These are phyloP conservation scores for Fusarium sp. DNA, from an alignment of 2,329 filamentous ascomycete genomes.

Conservation along the genomic window DNA sequence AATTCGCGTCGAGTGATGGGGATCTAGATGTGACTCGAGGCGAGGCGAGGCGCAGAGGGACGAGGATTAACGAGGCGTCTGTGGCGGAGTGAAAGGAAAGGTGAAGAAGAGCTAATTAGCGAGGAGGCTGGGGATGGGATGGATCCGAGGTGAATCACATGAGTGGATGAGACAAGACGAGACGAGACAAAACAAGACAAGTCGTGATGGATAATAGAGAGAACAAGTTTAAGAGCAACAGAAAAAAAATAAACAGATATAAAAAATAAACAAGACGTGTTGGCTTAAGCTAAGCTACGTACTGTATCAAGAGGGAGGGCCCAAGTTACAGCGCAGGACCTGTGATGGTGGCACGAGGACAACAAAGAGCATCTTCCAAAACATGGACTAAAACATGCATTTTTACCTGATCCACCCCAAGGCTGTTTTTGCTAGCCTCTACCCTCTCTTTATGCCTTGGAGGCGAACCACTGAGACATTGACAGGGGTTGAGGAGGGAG, in stretches of 20 bases:
- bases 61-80: slow-evolving; percentile 20
- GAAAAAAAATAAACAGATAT: not conserved
- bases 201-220: slow-evolving; percentile 11
- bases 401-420: slow-evolving; percentile 21
- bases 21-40: no score
- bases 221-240: slow-evolving; percentile 7
- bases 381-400: slow-evolving; percentile 31
- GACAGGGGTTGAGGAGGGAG: slow-evolving; percentile 21
- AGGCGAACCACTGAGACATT: slow-evolving; percentile 31
- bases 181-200: slow-evolving; percentile 8
- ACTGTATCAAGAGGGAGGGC: slow-evolving; percentile 1
- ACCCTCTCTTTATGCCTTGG: slow-evolving; percentile 26
- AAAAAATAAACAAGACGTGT: slow-evolving; percentile 19
- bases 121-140: slow-evolving; percentile 27
- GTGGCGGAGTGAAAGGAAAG: slow-evolving; percentile 28
- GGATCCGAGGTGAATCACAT: slow-evolving; percentile 38
- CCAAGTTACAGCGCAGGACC: slow-evolving; percentile 14
- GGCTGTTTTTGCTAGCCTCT: slow-evolving; percentile 30
- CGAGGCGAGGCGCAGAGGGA: slow-evolving; percentile 10
- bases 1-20: no score
- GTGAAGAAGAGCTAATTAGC: slow-evolving; percentile 24
- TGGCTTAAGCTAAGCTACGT: slow-evolving; percentile 5
- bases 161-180: slow-evolving; percentile 30
- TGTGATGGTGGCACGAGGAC: slow-evolving; percentile 38
- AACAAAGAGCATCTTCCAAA: slow-evolving; percentile 28